Conservation (phyloP, 164 flowering plant species). For the Magnolia changhungtana region DNA sequence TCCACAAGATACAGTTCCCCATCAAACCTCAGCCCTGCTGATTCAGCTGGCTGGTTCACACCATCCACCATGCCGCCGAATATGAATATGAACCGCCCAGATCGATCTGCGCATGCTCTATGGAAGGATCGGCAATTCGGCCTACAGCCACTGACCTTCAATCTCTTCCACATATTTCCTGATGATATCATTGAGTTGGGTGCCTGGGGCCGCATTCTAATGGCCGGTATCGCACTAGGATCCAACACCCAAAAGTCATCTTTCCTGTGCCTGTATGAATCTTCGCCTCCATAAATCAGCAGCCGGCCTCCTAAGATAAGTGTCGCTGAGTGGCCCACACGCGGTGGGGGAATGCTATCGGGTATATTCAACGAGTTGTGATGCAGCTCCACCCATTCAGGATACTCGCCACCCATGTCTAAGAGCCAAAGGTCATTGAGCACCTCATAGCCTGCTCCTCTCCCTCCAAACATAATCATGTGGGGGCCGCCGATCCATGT, state of each 20-base stretch:
- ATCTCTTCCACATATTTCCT: slow-evolving; percentile 57
- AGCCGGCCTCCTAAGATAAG: slow-evolving; percentile 60
- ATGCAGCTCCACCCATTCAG: slow-evolving; percentile 52
- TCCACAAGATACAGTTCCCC: slow-evolving; percentile 71
- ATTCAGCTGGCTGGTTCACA: slow-evolving; percentile 51
- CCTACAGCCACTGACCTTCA: slow-evolving; percentile 43
- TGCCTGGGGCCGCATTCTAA: slow-evolving; percentile 18
- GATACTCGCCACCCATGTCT: slow-evolving; percentile 32
- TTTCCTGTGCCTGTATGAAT: slow-evolving; percentile 66
- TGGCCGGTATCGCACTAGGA: slow-evolving; percentile 30
- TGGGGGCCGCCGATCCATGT: slow-evolving; percentile 52
- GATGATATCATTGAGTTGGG: slow-evolving; percentile 17
- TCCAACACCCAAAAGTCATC: slow-evolving; percentile 85
- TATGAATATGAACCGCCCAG: slow-evolving; percentile 59
- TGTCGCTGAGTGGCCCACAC: slow-evolving; percentile 96
- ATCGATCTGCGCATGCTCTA: slow-evolving; percentile 65
- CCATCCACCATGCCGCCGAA: slow-evolving; percentile 97
- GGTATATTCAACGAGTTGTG: slow-evolving; percentile 46
- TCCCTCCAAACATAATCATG: slow-evolving; percentile 77
- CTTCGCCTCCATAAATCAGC: slow-evolving; percentile 90
- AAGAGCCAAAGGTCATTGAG: slow-evolving; percentile 82
- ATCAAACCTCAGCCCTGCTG: slow-evolving; percentile 65
- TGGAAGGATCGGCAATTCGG: slow-evolving; percentile 73
- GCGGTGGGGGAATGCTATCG: slow-evolving; percentile 49
- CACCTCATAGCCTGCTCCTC: slow-evolving; percentile 80